These are phyloP conservation scores for Aureobasidium pullulans DNA, from an alignment of 2,329 filamentous ascomycete genomes.

Conservation along the genomic window DNA sequence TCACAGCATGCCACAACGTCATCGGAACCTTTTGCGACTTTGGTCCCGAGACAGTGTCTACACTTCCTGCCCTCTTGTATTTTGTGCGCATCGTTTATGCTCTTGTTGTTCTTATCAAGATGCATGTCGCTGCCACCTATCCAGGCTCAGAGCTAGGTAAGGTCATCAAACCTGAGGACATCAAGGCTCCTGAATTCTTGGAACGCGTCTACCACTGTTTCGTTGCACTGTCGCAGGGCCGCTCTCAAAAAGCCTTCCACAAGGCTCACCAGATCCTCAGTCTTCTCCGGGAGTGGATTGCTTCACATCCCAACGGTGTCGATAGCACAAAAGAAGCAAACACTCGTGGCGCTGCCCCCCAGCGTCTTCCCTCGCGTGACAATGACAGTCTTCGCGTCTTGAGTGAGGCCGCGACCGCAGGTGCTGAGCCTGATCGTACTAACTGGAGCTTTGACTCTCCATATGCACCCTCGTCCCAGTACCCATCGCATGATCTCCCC, in stretches of 20 bases:
- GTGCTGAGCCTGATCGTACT: conserved; percentile 8
- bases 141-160: conserved; percentile 41
- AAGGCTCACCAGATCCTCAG: conserved; percentile 42
- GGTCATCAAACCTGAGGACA: conserved; percentile 21
- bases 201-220: conserved; percentile 21
- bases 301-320: conserved; percentile 26
- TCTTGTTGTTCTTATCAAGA: conserved; percentile 52
- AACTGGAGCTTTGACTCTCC: conserved; percentile 17
- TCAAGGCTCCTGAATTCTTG: conserved; percentile 22
- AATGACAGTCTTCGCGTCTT: conserved; percentile 15
- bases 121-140: conserved; percentile 49
- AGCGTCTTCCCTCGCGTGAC: conserved; percentile 7
- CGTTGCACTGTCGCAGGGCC: conserved; percentile 34
- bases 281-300: conserved; percentile 39
- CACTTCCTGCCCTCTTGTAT: conserved; percentile 37
- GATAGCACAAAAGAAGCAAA: conserved; percentile 12
- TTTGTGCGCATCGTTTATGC: conserved; percentile 50
- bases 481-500: neutral
- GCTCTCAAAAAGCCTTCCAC: conserved; percentile 34
- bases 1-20: conserved; percentile 39
- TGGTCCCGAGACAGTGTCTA: conserved; percentile 36
- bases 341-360: neutral
- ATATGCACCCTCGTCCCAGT: conserved; percentile 4
- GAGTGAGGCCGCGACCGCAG: conserved; percentile 17
- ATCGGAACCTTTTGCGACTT: conserved; percentile 44